These are phyloP conservation scores for Angophora floribunda DNA, from an alignment of 345 rosid genomes.

Conservation along the genomic window DNA sequence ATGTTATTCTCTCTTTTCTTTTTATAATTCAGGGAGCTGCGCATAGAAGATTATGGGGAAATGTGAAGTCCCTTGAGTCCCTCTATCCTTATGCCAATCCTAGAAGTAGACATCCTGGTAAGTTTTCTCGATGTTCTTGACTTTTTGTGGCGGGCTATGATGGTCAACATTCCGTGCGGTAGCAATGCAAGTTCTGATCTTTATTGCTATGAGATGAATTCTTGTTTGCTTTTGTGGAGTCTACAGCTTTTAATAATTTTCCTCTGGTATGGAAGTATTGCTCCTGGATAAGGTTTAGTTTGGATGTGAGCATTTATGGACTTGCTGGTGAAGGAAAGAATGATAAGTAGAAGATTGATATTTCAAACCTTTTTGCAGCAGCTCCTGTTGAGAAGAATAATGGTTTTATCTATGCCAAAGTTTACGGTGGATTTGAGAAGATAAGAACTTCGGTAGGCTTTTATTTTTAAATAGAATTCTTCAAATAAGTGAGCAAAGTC, in stretches of 20 bases:
- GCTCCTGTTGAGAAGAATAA: constrained; percentile 49
- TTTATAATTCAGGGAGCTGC: constrained; percentile 32
- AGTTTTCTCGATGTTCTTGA: constrained; percentile 2
- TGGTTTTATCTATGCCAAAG: constrained; percentile 81
- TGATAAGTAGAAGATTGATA: neutral
- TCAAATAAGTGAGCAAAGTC: neutral
- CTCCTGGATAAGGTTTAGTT: neutral
- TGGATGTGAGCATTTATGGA: neutral
- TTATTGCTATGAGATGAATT: neutral
- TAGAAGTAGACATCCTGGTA: constrained; percentile 73
- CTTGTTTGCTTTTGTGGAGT: neutral
- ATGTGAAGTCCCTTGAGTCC: constrained; percentile 55
- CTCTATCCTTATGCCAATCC: constrained; percentile 95
- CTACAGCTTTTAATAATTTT: neutral
- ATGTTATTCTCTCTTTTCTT: neutral
- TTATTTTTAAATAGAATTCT: neutral
- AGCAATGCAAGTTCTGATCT: neutral
- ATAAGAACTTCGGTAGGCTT: constrained; percentile 74
- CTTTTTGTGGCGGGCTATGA: neutral
- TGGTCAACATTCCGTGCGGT: neutral
- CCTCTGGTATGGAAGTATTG: neutral
- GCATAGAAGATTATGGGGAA: constrained; percentile 72
- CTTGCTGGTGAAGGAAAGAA: neutral
- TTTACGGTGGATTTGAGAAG: constrained; percentile 92
- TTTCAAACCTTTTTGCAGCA: constrained; percentile 15